A percentile compares a stretch with the other conserved stretches of the same genome.
phyloP scores from a whole-genome alignment of 768 basidiomycete species.

The Mycena albidolilacea region DNA sequence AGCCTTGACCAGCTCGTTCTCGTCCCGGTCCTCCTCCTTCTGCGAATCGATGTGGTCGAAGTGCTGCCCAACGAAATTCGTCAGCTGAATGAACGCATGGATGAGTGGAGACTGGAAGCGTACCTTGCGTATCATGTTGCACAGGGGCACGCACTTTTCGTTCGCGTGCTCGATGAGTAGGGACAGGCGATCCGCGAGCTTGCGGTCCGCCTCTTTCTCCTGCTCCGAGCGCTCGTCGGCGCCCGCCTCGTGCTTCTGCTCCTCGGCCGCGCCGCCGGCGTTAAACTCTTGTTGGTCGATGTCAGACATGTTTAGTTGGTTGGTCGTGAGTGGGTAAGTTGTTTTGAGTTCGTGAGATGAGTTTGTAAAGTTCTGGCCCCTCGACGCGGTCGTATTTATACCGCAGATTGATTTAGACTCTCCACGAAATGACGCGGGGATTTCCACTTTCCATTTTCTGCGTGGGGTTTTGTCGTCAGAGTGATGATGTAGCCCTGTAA shows the following conservation, averaged over 20 bases:
- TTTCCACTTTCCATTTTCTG: not conserved
- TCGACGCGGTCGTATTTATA: not conserved
- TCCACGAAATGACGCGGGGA: not conserved
- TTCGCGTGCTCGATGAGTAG: slow-evolving; percentile 51
- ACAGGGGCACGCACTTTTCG: slow-evolving; percentile 42
- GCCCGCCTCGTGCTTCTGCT: not conserved
- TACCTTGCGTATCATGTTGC: slow-evolving; percentile 56
- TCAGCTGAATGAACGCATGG: not conserved
- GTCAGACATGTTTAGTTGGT: slow-evolving; percentile 4
- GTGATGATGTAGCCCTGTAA: not conserved
- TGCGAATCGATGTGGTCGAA: slow-evolving; percentile 47
- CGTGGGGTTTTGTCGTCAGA: slow-evolving; percentile 4
- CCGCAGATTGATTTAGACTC: not conserved
- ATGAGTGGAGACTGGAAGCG: not conserved
- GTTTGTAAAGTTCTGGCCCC: too few species aligned
- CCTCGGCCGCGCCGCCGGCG: not conserved
- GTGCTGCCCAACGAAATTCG: slow-evolving; percentile 40
- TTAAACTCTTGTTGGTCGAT: not conserved
- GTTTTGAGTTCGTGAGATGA: not conserved
- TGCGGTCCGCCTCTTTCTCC: slow-evolving; percentile 1
- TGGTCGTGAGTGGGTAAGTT: not conserved
- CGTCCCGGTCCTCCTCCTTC: slow-evolving; percentile 8
- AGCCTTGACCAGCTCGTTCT: not conserved
- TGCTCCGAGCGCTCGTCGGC: not conserved
- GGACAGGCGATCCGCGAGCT: slow-evolving; percentile 9